Conservation (phyloP, 1,139 yeast genomes). For the Yamadazyma taylorii region DNA sequence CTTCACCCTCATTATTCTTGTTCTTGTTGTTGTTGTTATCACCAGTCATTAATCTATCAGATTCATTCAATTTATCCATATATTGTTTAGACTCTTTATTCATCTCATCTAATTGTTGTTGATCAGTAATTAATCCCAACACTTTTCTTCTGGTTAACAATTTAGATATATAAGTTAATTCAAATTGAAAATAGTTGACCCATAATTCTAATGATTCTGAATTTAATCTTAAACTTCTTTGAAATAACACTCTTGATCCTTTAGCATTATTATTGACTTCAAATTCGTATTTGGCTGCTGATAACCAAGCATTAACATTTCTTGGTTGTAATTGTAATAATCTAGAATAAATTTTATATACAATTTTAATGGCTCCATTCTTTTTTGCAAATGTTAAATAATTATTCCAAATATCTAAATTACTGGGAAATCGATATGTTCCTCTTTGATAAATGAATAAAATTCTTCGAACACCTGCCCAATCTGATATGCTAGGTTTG, state of each 20-base stretch:
- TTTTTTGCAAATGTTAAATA: constrained; percentile 74
- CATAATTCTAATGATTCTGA: constrained; percentile 72
- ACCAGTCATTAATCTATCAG: constrained; percentile 16
- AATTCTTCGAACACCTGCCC: constrained; percentile 84
- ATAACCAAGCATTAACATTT: constrained; percentile 86
- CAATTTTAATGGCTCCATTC: constrained; percentile 72
- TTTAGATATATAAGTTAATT: constrained; percentile 80
- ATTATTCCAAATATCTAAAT: constrained; percentile 73
- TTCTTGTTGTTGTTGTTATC: constrained; percentile 14
- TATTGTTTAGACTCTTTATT: constrained; percentile 36
- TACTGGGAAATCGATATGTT: constrained; percentile 75
- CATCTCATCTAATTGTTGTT: constrained; percentile 67
- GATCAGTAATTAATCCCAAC: constrained; percentile 72
- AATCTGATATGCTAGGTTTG: constrained; percentile 71
- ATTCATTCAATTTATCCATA: constrained; percentile 28
- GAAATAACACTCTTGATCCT: constrained; percentile 85
- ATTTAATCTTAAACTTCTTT: constrained; percentile 82
- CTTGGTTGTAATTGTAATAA: constrained; percentile 88
- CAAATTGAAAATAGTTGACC: constrained; percentile 86
- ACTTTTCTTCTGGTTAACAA: constrained; percentile 81
- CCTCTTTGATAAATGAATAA: constrained; percentile 85
- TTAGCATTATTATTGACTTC: constrained; percentile 86
- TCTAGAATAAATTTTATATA: constrained; percentile 78
- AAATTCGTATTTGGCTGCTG: constrained; percentile 93
- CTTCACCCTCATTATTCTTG: too few species aligned